These are phyloP conservation scores for Drosera capensis DNA, from an alignment of 148 eudicot genomes.

Conservation along the genomic window DNA sequence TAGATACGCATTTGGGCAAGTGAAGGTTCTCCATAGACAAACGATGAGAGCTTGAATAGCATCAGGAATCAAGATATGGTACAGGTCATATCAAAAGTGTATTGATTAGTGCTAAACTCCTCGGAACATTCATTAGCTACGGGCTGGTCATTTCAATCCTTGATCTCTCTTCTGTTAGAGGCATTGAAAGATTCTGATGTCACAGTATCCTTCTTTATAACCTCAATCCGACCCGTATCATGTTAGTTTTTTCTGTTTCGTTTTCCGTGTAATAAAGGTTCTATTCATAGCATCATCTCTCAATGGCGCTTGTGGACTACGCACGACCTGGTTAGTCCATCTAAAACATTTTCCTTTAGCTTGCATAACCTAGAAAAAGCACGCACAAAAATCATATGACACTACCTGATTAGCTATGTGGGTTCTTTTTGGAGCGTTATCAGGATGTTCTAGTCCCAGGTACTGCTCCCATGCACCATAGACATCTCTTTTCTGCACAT, in stretches of 20 bases:
- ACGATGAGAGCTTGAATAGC: neutral
- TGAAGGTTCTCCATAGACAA: neutral
- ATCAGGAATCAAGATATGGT: neutral
- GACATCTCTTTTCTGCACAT: slow-evolving; percentile 47
- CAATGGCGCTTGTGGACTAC: neutral
- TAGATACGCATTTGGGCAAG: neutral
- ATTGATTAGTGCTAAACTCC: no score
- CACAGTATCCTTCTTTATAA: no score
- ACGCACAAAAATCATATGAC: neutral
- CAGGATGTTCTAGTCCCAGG: slow-evolving; percentile 87
- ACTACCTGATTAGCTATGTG: slow-evolving; percentile 58
- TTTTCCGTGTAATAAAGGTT: no score
- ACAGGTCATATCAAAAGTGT: neutral
- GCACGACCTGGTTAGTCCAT: neutral
- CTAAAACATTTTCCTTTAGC: neutral
- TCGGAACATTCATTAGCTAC: no score
- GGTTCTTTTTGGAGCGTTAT: slow-evolving; percentile 56
- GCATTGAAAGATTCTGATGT: no score
- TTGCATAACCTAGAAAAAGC: neutral
- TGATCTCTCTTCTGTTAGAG: no score
- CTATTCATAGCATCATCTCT: no score
- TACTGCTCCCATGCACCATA: slow-evolving; percentile 95
- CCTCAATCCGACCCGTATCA: no score
- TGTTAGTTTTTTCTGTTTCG: no score
- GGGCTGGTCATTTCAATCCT: no score